phyloP scores from a whole-genome alignment of 2,329 filamentous ascomycete species.

The Ilyonectria robusta region DNA sequence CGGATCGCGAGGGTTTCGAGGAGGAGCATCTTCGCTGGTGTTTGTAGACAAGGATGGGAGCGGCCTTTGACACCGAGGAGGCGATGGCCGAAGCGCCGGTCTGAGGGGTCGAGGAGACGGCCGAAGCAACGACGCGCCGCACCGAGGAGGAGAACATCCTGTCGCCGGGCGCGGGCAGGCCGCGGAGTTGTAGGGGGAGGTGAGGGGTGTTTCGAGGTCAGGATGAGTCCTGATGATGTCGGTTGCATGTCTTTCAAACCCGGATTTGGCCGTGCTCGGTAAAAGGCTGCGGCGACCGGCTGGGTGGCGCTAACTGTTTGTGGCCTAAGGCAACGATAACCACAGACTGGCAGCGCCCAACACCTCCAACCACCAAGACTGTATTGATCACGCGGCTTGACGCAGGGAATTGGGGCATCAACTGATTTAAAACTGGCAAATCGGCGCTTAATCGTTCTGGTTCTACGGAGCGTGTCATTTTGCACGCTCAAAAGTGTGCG shows the following conservation, averaged over 20 bases:
- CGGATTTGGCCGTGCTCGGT: conserved; percentile 54
- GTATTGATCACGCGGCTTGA: conserved; percentile 42
- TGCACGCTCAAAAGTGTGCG: conserved; percentile 5
- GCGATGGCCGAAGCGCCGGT: conserved; percentile 59
- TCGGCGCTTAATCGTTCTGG: conserved; percentile 17
- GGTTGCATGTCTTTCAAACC: conserved; percentile 52
- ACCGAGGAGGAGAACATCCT: conserved; percentile 70
- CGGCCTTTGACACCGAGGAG: conserved; percentile 57
- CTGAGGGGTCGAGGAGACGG: conserved; percentile 62
- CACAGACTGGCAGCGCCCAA: conserved; percentile 23
- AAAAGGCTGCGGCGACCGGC: conserved; percentile 52
- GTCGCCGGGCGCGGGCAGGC: conserved; percentile 44
- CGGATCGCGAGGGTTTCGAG: conserved; percentile 74
- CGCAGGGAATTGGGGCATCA: conserved; percentile 35
- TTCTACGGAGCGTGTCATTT: conserved; percentile 19
- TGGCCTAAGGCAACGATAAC: conserved; percentile 56
- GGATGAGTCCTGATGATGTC: conserved; percentile 53
- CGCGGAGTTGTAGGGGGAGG: conserved; percentile 36
- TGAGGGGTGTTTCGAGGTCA: conserved; percentile 42
- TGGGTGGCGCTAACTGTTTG: conserved; percentile 48
- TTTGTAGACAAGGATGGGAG: conserved; percentile 54
- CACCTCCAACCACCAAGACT: conserved; percentile 23
- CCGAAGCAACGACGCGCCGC: conserved; percentile 66
- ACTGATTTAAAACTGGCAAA: conserved; percentile 40
- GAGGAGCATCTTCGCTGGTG: conserved; percentile 72